Base-by-base conservation (phyloP, 257 asterid genomes). In the Cordia subcordata region DNA sequence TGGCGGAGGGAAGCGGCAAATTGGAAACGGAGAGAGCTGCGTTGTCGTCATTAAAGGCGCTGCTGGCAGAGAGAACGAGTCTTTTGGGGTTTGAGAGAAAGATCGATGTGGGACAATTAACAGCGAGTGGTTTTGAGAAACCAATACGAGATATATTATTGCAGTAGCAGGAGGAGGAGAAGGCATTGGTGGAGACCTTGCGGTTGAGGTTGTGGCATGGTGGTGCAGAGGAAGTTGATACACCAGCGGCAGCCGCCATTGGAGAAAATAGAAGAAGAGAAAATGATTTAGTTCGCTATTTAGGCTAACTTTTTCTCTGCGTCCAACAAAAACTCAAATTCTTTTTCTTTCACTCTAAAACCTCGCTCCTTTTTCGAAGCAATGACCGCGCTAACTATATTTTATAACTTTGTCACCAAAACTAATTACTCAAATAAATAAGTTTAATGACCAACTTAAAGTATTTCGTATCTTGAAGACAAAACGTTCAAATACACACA, bases 211-310 rank as follows among this genome's bases (percentile, higher is more conserved):
- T 32, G 61, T 62, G 74, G 53, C 42, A 65, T 17, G 44, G 77
- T 13, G 75, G 32, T 55, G 61, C n/a, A n/a, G n/a, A 45, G 58
- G 65, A 62, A 22, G 68, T 11, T 60, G 76, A 73, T 37, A 72
- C 68, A n/a, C n/a, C n/a, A n/a, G n/a, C n/a, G n/a, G n/a, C n/a
- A 23, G 82, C 81, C 74, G 88, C 88, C 88, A 81, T 81, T 54
- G 33, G 32, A 61, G 23, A 55, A 22, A 13, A 0, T 56, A 55
- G 62, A 17, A 17, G 20, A 49, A 27, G 6, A 27, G 35, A 27
- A 6, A 27, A n/a, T n/a, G 35, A 27, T 27, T 27, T n/a, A n/a
- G n/a, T n/a, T n/a, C n/a, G n/a, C n/a, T n/a, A n/a, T n/a, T n/a
- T n/a, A n/a, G n/a, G n/a, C n/a, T n/a, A n/a, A n/a, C n/a, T n/a